Evolutionary conservation across 306 rosid genomes (phyloP).

Genomic region (Vachellia collinsii): DNA sequence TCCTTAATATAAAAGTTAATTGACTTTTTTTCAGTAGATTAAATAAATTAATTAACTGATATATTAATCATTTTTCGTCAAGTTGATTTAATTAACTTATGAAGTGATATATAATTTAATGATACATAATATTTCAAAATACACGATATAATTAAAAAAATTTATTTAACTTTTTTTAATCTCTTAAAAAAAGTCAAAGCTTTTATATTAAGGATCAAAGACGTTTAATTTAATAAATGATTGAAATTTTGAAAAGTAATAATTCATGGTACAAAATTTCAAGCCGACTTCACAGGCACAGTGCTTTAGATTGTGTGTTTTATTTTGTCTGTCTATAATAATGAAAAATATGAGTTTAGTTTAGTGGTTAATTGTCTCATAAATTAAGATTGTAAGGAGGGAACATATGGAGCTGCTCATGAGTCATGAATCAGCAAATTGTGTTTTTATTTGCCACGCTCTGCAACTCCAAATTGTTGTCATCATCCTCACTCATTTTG

Average conservation of each 20-base stretch:
- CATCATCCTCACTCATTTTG: background rate
- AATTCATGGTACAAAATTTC: background rate
- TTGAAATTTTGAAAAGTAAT: background rate
- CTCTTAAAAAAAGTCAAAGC: too few species aligned
- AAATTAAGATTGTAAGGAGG: background rate
- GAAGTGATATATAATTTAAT: too few species aligned
- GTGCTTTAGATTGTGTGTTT: conserved; percentile 3
- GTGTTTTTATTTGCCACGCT: background rate
- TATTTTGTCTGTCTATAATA: background rate
- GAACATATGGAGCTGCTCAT: background rate
- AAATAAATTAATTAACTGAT: too few species aligned
- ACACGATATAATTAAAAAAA: too few species aligned
- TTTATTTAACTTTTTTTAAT: too few species aligned
- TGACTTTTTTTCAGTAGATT: too few species aligned
- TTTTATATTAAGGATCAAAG: too few species aligned
- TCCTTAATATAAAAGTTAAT: too few species aligned
- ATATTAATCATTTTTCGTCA: too few species aligned
- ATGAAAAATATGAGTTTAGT: background rate
- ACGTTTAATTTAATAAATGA: background rate
- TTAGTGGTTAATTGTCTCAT: background rate
- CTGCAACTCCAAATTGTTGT: background rate
- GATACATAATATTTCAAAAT: too few species aligned
- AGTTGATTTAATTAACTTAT: too few species aligned
- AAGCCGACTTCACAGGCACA: background rate
- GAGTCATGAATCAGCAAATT: background rate